These are phyloP conservation scores for Curvularia verruculosa DNA, from an alignment of 2,329 filamentous ascomycete genomes.

Conservation along the genomic window DNA sequence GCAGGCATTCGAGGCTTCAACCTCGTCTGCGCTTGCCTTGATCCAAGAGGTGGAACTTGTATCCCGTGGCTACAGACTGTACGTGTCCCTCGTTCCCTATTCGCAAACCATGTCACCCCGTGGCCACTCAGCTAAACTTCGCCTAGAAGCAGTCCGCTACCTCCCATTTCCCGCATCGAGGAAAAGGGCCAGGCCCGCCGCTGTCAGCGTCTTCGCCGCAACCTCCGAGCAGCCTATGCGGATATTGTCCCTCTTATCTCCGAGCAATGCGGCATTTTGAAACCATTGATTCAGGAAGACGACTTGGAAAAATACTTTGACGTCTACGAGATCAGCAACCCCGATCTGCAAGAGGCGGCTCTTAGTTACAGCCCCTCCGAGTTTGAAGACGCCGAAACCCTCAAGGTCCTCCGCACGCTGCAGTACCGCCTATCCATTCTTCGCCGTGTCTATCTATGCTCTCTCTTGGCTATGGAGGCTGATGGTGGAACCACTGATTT, in stretches of 20 bases:
- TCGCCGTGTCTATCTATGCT: slow-evolving; percentile 85
- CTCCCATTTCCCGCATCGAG: slow-evolving; percentile 90
- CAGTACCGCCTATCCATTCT: slow-evolving; percentile 77
- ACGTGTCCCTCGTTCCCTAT: too few relatives aligned
- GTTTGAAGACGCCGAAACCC: slow-evolving; percentile 74
- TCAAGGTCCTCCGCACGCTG: slow-evolving; percentile 74
- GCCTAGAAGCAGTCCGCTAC: slow-evolving; percentile 79
- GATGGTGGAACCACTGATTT: slow-evolving; percentile 79
- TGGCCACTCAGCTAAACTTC: slow-evolving; percentile 31
- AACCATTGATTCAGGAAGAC: slow-evolving; percentile 75
- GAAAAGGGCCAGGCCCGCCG: slow-evolving; percentile 78
- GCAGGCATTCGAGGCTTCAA: slow-evolving; percentile 80
- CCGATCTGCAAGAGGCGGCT: slow-evolving; percentile 54
- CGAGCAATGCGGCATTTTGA: slow-evolving; percentile 70
- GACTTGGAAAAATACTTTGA: slow-evolving; percentile 94
- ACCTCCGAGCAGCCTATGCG: slow-evolving; percentile 72
- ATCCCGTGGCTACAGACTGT: slow-evolving; percentile 87
- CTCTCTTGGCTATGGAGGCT: slow-evolving; percentile 84
- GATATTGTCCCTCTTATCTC: slow-evolving; percentile 74
- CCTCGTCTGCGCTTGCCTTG: slow-evolving; percentile 76
- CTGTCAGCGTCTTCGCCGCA: slow-evolving; percentile 78
- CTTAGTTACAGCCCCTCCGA: slow-evolving; percentile 66
- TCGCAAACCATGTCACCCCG: slow-evolving; percentile 9
- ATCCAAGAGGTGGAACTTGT: slow-evolving; percentile 97
- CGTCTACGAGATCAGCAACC: slow-evolving; percentile 57